Base-by-base conservation (phyloP, 2,329 filamentous ascomycete genomes). In the Alternaria arbusti region DNA sequence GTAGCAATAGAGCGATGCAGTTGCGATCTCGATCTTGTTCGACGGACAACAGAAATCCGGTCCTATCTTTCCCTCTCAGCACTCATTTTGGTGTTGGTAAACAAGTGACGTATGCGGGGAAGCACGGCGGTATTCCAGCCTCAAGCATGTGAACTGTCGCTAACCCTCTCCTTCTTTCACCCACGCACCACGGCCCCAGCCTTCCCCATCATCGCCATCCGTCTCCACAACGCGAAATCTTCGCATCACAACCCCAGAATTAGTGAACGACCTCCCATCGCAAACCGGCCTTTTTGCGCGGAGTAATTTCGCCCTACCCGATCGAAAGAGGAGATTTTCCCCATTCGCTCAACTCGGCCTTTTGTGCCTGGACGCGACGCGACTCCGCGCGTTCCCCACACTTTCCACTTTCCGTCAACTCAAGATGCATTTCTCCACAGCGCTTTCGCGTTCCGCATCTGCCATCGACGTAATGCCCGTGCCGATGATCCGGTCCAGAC, bases 281-380 rank as follows among this genome's bases (percentile, higher is more conserved):
- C 54, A 40, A 9, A 3, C 26, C 43, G n/a, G 12, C 32, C 12
- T 23, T 5, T 28, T 46, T 45, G 47, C 45, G 55, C 55, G 57
- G 63, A 56, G 50, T 28, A 58, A 49, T 17, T 44, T 47, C 17
- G 54, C 57, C 23, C 32, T 13, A 28, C 50, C 22, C 11, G 5
- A 36, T 25, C 55, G 5, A 32, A 68, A 60, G 68, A 68, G 70
- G 72, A 70, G 67, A 63, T 40, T 72, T 73, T 65, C 72, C 70
- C 70, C 70, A 57, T 70, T n/a, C 10, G 58, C 49, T 54, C 13
- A 46, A 17, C 11, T 59, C 57, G n/a, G 32, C 32, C 28, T 43
- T 15, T 5, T 15, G 52, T 57, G 17, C 54, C 63, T 54, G 44
- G 36, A 9, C 47, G 26, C 45, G 22, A 50, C 30, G 30, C 52